Evolutionary conservation across 2,329 filamentous ascomycete genomes (phyloP).

Genomic region (Trichoderma sp.): DNA sequence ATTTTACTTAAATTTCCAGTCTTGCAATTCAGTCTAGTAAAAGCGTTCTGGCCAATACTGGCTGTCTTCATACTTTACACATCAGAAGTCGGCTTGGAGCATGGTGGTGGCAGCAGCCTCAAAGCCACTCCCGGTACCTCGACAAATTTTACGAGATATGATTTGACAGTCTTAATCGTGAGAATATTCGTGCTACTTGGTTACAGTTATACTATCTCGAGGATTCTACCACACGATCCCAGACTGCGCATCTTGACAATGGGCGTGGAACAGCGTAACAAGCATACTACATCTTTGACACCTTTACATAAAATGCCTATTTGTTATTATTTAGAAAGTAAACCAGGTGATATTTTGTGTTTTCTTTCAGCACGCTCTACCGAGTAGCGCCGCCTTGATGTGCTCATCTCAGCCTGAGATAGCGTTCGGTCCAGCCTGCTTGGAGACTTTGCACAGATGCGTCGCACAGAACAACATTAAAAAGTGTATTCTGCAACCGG

Average conservation of each 20-base stretch:
- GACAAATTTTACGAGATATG: too few species aligned
- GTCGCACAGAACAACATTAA: background rate
- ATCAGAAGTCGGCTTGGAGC: too few species aligned
- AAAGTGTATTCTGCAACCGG: rapidly evolving
- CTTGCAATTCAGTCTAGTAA: background rate
- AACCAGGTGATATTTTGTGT: background rate
- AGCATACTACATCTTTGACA: background rate
- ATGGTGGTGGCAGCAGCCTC: too few species aligned
- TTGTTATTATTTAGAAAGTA: background rate
- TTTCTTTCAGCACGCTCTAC: background rate
- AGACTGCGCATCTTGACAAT: background rate
- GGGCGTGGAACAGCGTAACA: background rate
- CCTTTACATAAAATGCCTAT: background rate
- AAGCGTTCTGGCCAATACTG: too few species aligned
- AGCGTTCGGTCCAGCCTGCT: background rate
- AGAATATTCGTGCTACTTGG: too few species aligned
- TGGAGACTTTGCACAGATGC: background rate
- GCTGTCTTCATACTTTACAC: too few species aligned
- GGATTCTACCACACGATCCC: too few species aligned
- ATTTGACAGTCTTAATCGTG: too few species aligned
- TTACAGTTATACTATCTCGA: too few species aligned
- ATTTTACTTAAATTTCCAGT: background rate
- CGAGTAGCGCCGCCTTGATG: background rate
- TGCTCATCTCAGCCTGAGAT: background rate
- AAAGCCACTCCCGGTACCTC: too few species aligned